A percentile compares a stretch with the other conserved stretches of the same genome.
Conservation (phyloP, 495 filamentous ascomycete genomes). For the Penicillium pulvis region DNA sequence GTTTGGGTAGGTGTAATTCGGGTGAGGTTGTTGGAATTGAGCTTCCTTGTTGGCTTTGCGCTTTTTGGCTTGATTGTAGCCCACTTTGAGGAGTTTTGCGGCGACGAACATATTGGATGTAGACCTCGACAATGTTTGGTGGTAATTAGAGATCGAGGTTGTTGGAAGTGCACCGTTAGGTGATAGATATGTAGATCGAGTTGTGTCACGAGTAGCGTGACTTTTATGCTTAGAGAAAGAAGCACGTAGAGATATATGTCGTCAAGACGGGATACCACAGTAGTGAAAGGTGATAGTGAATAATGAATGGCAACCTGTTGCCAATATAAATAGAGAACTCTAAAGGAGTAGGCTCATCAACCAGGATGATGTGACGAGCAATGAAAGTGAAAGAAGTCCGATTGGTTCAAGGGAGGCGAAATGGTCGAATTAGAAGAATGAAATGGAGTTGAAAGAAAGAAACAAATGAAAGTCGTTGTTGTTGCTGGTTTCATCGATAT, state of each 20-base stretch:
- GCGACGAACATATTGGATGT: constrained; percentile 26
- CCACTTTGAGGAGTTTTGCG: constrained; percentile 33
- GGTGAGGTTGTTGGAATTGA: constrained; percentile 24
- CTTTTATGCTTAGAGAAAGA: neutral
- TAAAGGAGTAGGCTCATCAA: constrained; percentile 12
- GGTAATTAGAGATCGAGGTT: neutral
- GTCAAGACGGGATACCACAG: constrained; percentile 8
- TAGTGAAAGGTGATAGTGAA: constrained; percentile 8
- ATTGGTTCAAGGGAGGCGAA: constrained; percentile 21
- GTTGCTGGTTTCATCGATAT: constrained; percentile 14
- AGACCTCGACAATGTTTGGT: neutral
- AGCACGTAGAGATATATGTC: neutral
- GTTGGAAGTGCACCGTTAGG: too few relatives aligned
- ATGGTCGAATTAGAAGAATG: constrained; percentile 11
- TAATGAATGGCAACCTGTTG: constrained; percentile 20
- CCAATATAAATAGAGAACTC: constrained; percentile 8
- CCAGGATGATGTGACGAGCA: constrained; percentile 21
- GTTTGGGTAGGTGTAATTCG: constrained; percentile 15
- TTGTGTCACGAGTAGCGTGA: neutral
- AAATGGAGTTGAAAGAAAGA: constrained; percentile 8
- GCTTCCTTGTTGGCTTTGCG: constrained; percentile 32
- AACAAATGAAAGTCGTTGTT: constrained; percentile 16
- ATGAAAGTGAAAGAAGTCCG: neutral
- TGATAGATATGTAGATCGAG: too few relatives aligned
- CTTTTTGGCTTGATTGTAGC: constrained; percentile 35